Base-by-base conservation (phyloP, 257 asterid species). In the Solanum medicagineum region DNA sequence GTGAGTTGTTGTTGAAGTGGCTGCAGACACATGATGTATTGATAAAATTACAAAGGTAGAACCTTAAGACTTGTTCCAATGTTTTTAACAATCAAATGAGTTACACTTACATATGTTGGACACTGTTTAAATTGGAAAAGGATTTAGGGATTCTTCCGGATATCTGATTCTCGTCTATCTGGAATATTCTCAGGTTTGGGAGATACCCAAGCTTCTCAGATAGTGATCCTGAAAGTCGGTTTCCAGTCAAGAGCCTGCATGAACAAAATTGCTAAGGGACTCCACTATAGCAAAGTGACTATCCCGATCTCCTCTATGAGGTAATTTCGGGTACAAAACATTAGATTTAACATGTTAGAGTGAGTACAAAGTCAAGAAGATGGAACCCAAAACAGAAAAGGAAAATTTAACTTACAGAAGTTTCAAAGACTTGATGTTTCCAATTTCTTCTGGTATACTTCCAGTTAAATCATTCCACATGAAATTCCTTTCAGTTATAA, bases 391-490 rank as follows among this genome's bases (percentile, higher is more conserved):
- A 51, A 49, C 49, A 51, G 17, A n/a, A 8, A 36, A 36, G 42
- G 42, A 36, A 36, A 36, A 4, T 63, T 81, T 47, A 75, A 87
- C 92, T 86, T 69, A 91, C 93, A 91, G 75, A 77, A 88, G 89
- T 44, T 62, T 74, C 74, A 91, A 55, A 63, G 89, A 68, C 53
- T 87, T 57, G 73, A 91, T 40, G 54, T 85, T 81, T 51, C 92
- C 92, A 55, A 91, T 88, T 88, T 91, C 93, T 83, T 83, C 88
- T 15, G 91, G 93, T 83, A 91, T 85, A 87, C 54, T 81, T 65
- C 92, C 93, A 47, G 85, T 87, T 73, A 91, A 86, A 19, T 87
- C 81, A 86, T 91, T 91, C 93, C 93, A 91, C 93, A 89, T 91
- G 87, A 91, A 91, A 85, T 89, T 85, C 84, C 93, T 91, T 73